Evolutionary conservation across 129 eudicot species (phyloP), one percentile per base, ranked within the genome.

Genomic region (Pulicaria dysenterica): DNA sequence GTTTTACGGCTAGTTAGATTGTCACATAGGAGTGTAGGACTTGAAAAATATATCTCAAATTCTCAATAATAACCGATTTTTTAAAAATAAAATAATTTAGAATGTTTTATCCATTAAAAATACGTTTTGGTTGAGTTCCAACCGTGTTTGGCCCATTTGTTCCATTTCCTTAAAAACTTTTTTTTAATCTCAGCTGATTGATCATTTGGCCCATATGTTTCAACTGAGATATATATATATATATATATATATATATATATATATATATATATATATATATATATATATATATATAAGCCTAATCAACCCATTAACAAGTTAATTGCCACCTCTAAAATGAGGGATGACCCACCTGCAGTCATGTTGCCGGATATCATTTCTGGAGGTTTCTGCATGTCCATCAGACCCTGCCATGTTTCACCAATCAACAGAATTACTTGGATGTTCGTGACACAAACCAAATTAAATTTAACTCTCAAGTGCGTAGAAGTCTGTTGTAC

Each of bases 361-460:
- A 91, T 91, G 88, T 83, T 88, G 82, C 92, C 95, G 43, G 97
- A 91, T 79, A 91, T 84, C 95, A 88, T 83, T 73, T 91, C 97
- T 44, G 97, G 95, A 14, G 97, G 97, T 75, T 91, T 91, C 47
- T 88, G 77, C 87, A 86, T 91, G 84, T 91, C 97, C 61, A 88
- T 86, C 69, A 91, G 81, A 58, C 97, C 97, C 97, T 88, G 77
- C 62, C 74, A 79, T 55, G 19, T 54, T 70, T 59, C 45, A 19
- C 37, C 41, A 61, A 80, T 50, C 54, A 57, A 7, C 57, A 5
- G 13, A 7, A 46, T 79, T n/a, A 40, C 47, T 47, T 6, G 4
- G 15, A 56, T 16, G 57, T 39, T 70, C 65, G 39, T 48, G 44
- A 42, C 48, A 65, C 56, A 37, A 72, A 64, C 31, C 58, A 50